A percentile compares a stretch with the other conserved stretches of the same genome.
Conservation (phyloP, 2,329 filamentous ascomycete species). For the Zalaria obscura region DNA sequence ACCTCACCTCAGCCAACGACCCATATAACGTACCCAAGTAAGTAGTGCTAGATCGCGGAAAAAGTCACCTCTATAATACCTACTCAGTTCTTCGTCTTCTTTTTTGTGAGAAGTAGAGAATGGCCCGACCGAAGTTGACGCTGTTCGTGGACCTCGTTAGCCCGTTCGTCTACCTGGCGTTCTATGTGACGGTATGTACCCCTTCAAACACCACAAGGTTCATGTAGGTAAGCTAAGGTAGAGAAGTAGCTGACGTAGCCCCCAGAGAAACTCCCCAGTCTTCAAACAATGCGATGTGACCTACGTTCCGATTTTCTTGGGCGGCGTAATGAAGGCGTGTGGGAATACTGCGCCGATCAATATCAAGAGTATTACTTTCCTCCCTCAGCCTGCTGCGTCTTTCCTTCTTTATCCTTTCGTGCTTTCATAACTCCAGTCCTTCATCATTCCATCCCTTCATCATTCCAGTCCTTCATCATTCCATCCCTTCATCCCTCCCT, state of each 20-base stretch:
- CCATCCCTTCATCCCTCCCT: not conserved
- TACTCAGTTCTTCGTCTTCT: too few relatives aligned
- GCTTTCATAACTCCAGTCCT: not conserved
- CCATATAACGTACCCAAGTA: too few relatives aligned
- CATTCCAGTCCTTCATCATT: not conserved
- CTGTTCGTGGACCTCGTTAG: slow-evolving; percentile 46
- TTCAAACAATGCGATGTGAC: slow-evolving; percentile 41
- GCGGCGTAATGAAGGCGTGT: slow-evolving; percentile 43
- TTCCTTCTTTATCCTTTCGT: not conserved
- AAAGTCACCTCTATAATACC: too few relatives aligned
- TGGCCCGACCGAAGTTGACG: slow-evolving; percentile 37
- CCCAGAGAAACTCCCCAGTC: slow-evolving; percentile 31
- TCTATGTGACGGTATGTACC: slow-evolving; percentile 28
- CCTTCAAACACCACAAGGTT: too few relatives aligned
- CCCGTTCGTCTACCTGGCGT: slow-evolving; percentile 47
- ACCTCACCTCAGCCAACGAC: too few relatives aligned
- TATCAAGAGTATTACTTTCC: slow-evolving; percentile 35
- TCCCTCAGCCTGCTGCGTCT: not conserved
- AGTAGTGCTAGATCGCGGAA: too few relatives aligned
- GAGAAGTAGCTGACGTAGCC: not conserved
- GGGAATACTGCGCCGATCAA: slow-evolving; percentile 39
- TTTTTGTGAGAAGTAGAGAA: slow-evolving; percentile 10
- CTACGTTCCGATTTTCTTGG: slow-evolving; percentile 45
- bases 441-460: not conserved
- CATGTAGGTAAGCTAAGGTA: not conserved